Percentiles rank a stretch among this genome's conserved stretches.
Evolutionary conservation across 2,329 filamentous ascomycete species (phyloP).

Genomic region (Nannizziopsis barbatae): DNA sequence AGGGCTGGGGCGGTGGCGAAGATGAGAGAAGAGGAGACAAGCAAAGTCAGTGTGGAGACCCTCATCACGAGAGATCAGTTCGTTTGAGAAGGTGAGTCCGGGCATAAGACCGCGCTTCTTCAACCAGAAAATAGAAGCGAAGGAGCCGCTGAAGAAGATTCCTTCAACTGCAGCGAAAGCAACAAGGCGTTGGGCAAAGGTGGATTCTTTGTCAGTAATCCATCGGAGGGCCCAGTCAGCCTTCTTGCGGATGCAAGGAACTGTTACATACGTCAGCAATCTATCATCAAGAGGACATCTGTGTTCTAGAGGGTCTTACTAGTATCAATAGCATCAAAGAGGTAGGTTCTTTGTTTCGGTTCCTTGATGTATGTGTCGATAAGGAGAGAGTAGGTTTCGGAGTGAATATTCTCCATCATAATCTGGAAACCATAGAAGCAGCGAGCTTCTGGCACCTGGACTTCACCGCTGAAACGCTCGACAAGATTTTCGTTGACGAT

Average conservation of each 20-base stretch:
- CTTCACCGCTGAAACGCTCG: conserved; percentile 92
- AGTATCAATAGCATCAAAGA: conserved; percentile 98
- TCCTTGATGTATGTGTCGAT: conserved; percentile 99
- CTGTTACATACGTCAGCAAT: conserved; percentile 35
- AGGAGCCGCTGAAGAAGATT: conserved; percentile 99
- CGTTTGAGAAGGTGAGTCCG: conserved; percentile 97
- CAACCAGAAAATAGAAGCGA: conserved; percentile 98
- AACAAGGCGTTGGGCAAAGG: conserved; percentile 88
- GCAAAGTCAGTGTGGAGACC: conserved; percentile 99
- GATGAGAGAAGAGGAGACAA: conserved; percentile 92
- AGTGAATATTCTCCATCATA: conserved; percentile 99
- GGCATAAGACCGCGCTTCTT: conserved; percentile 99
- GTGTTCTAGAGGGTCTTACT: conserved; percentile 48
- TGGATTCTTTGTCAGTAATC: conserved; percentile 88
- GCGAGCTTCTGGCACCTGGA: conserved; percentile 92
- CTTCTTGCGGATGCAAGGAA: conserved; percentile 97
- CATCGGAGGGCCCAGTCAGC: conserved; percentile 93
- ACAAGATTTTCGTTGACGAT: conserved; percentile 99
- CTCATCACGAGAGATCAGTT: conserved; percentile 98
- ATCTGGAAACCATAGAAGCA: conserved; percentile 99
- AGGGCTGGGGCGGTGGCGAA: conserved; percentile 81
- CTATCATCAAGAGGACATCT: not conserved
- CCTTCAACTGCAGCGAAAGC: conserved; percentile 97
- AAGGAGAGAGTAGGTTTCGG: conserved; percentile 96
- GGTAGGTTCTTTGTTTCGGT: conserved; percentile 79